A percentile compares a stretch with the other conserved stretches of the same genome.
Conservation (phyloP, 345 rosid species). For the Salix exigua region DNA sequence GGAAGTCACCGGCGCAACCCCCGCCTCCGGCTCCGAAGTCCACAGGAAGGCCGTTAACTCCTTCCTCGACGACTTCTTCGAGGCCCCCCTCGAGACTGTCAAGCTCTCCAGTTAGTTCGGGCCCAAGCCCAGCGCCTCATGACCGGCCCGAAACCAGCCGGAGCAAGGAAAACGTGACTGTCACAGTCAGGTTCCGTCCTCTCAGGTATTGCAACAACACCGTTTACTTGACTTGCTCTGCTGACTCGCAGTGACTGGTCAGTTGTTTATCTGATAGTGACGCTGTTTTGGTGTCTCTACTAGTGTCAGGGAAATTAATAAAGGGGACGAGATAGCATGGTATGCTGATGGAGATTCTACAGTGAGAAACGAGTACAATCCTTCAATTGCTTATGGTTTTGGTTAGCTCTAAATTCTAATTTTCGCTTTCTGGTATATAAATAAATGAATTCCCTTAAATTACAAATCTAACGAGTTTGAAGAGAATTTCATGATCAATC, state of each 20-base stretch:
- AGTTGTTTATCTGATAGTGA: constrained; percentile 1
- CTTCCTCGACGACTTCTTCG: constrained; percentile 38
- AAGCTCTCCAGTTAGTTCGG: constrained; percentile 33
- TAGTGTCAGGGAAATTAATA: constrained; percentile 67
- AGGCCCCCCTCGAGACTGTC: constrained; percentile 49
- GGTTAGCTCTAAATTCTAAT: constrained; percentile 41
- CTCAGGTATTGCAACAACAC: constrained; percentile 47
- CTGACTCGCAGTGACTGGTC: constrained; percentile 5
- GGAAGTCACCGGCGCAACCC: constrained; percentile 47
- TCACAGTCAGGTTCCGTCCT: constrained; percentile 80
- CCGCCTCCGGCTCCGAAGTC: constrained; percentile 29
- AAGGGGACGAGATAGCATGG: constrained; percentile 86
- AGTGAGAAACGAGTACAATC: constrained; percentile 65
- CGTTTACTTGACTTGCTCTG: neutral
- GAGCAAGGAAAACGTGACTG: constrained; percentile 69
- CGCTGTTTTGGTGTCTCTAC: neutral
- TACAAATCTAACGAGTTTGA: no score
- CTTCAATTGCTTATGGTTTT: constrained; percentile 65
- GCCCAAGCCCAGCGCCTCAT: constrained; percentile 34
- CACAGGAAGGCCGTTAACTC: constrained; percentile 41
- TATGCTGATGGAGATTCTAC: constrained; percentile 77
- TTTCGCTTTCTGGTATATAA: neutral
- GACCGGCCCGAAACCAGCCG: constrained; percentile 38
- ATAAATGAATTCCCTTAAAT: neutral
- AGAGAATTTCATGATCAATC: neutral